Conservation (phyloP, 768 basidiomycete species). For the Naganishia friedmannii region DNA sequence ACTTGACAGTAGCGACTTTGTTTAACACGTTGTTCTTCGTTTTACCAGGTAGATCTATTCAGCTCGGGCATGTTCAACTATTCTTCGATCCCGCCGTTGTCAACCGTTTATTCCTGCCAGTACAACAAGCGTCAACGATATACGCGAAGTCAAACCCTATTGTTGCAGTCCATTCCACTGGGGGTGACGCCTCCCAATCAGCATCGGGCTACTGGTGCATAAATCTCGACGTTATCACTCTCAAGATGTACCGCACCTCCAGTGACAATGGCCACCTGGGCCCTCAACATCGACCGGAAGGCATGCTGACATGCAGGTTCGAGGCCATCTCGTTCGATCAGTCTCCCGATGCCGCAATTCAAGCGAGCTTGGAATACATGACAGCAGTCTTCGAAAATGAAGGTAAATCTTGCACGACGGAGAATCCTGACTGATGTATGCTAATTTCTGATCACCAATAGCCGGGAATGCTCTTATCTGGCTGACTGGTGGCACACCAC, state of each 20-base stretch:
- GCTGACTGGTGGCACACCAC: background rate
- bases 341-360: background rate
- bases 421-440: background rate
- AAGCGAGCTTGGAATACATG: constrained; percentile 3
- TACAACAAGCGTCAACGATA: background rate
- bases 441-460: background rate
- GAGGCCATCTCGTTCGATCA: background rate
- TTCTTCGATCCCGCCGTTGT: constrained; percentile 20
- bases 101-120: constrained; percentile 16
- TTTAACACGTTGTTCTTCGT: constrained; percentile 29
- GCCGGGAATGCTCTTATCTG: background rate
- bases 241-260: constrained; percentile 3
- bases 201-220: background rate
- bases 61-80: constrained; percentile 3
- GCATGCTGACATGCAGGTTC: background rate
- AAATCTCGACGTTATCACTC: background rate
- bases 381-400: background rate
- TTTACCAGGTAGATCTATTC: constrained; percentile 3
- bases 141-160: background rate
- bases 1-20: background rate
- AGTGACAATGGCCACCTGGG: background rate
- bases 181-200: no score
- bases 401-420: background rate
- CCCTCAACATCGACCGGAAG: constrained; percentile 1
- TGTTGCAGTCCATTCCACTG: background rate